Base-by-base conservation (phyloP, 23 red algal species). In the Chondrus crispus region DNA sequence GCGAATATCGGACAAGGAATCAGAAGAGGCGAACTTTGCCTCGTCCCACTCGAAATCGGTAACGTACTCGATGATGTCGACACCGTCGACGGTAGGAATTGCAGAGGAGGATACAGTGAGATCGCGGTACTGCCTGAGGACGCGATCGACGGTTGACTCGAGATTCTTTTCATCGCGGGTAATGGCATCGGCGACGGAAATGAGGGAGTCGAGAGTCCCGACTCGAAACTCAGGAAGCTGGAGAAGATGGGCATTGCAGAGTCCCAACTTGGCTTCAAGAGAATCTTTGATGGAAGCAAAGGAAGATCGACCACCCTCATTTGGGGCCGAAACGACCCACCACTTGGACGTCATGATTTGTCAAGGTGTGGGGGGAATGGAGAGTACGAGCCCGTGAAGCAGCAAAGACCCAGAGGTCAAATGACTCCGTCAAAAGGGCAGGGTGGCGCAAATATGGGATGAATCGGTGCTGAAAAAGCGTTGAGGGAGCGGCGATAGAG, bases 151-250 rank as follows among this genome's bases (percentile, higher is more conserved):
- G 33, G 84, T 87, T 37, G 68, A 58, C 50, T 98, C 95, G 41
- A 95, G 82, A 18, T 88, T 73, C 55, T 88, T 87, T 29, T 95
- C 93, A 90, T 95, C 91, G 24, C 88, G 50, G 36, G 84, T 46
- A 33, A 96, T 79, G 12, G 81, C 78, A 74, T 98, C 97, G 7
- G 92, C 91, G 30, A 96, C 55, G 5, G 97, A 49, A 28, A 98
- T 90, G 62, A 98, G 92, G 20, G 94, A 90, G 90, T 98, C 97
- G 29, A 98, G 91, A 28, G 94, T 98, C 32, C 97, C 97, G 32
- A 98, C 94, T 2, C 97, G 93, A 40, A 98, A 90, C n/a, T 78
- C 37, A 29, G 97, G 97, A 12, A 98, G 91, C 29, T 85, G 91
- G 40, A 94, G 43, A 11, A 51, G 26, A 70, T 87, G 80, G 22